These are phyloP conservation scores for Salicornia ramosissima DNA, from an alignment of 148 eudicot genomes.

Conservation along the genomic window DNA sequence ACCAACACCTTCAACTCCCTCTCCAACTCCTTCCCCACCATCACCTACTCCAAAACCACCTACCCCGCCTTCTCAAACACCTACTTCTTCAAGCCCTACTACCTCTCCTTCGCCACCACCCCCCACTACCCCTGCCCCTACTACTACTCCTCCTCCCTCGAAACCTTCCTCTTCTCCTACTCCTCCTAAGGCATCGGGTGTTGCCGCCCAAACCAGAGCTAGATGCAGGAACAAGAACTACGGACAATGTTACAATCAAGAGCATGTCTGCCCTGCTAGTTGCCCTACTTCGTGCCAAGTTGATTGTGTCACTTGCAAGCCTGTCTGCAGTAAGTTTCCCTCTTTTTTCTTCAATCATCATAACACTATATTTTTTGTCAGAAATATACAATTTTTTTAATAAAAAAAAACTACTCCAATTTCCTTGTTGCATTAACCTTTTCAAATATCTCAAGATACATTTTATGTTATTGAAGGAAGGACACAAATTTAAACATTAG, in stretches of 20 bases:
- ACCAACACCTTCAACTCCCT: not conserved
- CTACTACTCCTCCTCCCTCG: not conserved
- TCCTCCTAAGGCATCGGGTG: not conserved
- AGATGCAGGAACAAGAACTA: constrained; percentile 32
- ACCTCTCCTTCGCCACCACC: not conserved
- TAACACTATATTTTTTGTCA: not conserved
- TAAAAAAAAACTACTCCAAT: too few species aligned
- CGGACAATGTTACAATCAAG: constrained; percentile 31
- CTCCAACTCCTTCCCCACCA: constrained; percentile 1
- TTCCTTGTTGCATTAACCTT: too few species aligned
- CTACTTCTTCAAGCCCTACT: constrained; percentile 11
- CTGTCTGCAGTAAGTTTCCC: constrained; percentile 39
- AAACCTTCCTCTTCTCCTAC: too few species aligned
- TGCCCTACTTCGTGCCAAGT: constrained; percentile 38
- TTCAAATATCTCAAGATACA: too few species aligned
- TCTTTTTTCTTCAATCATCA: too few species aligned
- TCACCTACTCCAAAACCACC: constrained; percentile 13
- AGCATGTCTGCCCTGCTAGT: constrained; percentile 31
- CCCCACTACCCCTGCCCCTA: not conserved
- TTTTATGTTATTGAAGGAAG: too few species aligned
- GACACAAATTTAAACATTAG: too few species aligned
- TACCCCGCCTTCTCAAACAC: not conserved
- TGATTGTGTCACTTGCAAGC: constrained; percentile 38
- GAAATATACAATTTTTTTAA: too few species aligned
- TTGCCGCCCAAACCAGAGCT: constrained; percentile 28